phyloP scores from a whole-genome alignment of 2,329 filamentous ascomycete species.

The Fusarium anthophilum region DNA sequence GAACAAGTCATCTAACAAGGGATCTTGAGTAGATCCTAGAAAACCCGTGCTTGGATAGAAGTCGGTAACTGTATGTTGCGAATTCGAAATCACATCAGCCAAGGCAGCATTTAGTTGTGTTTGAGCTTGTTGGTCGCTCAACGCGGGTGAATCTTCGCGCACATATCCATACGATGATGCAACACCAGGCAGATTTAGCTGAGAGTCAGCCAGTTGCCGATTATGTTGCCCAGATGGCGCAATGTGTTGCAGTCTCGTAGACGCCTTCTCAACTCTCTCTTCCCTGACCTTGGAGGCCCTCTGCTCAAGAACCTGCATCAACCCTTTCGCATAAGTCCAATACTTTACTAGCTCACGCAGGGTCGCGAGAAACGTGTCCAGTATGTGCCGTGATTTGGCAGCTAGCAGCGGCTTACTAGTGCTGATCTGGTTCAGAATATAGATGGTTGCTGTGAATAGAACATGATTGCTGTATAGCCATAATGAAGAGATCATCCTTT shows the following conservation, averaged over 20 bases:
- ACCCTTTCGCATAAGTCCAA: constrained; percentile 1
- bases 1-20: not conserved
- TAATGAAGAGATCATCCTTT: not conserved
- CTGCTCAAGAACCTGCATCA: constrained; percentile 1
- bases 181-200: not conserved
- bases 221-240: not conserved
- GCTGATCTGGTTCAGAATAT: constrained; percentile 2
- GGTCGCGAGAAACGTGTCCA: not conserved
- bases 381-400: not conserved
- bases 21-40: not conserved
- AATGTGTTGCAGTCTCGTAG: not conserved
- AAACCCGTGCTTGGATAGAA: not conserved
- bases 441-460: constrained; percentile 3
- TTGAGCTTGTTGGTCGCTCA: not conserved
- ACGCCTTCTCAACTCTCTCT: not conserved
- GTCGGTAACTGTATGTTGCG: not conserved
- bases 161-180: not conserved
- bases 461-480: constrained; percentile 19
- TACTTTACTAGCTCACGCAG: not conserved
- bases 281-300: not conserved
- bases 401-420: not conserved
- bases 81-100: not conserved
- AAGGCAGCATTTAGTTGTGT: no score
- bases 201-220: not conserved
- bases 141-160: not conserved